Evolutionary conservation across 2,329 filamentous ascomycete genomes (phyloP).

Genomic region (Pseudocercospora vitis): DNA sequence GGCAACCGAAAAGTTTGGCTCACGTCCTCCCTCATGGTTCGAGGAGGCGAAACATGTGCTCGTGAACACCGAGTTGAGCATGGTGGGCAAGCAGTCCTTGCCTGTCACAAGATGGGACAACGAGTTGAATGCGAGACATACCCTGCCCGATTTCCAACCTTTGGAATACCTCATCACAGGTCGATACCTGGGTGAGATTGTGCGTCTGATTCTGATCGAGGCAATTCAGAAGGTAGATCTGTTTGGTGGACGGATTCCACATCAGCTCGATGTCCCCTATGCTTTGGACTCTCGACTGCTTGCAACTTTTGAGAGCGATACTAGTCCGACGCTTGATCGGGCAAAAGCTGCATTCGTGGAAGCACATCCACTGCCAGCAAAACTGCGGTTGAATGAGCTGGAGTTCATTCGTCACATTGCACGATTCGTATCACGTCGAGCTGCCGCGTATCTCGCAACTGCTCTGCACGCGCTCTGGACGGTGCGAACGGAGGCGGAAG

Average conservation of each 20-base stretch:
- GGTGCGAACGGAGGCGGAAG: conserved; percentile 52
- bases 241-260: conserved; percentile 58
- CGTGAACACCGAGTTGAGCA: conserved; percentile 66
- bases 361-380: conserved; percentile 49
- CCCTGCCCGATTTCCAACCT: conserved; percentile 63
- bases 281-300: conserved; percentile 60
- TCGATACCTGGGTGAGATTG: conserved; percentile 63
- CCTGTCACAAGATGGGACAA: conserved; percentile 64
- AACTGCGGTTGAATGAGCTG: conserved; percentile 43
- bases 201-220: conserved; percentile 61
- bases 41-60: conserved; percentile 60
- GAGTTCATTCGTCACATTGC: conserved; percentile 57
- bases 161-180: conserved; percentile 65
- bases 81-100: conserved; percentile 62
- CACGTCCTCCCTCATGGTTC: conserved; percentile 56
- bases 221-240: conserved; percentile 57
- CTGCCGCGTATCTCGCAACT: conserved; percentile 62
- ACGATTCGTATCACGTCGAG: conserved; percentile 57
- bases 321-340: conserved; percentile 40
- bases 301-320: conserved; percentile 56
- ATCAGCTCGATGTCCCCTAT: conserved; percentile 56
- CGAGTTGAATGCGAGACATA: conserved; percentile 56
- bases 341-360: conserved; percentile 52
- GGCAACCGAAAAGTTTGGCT: conserved; percentile 56
- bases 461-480: conserved; percentile 63